Evolutionary conservation across 306 rosid species (phyloP), one percentile per base, ranked within the genome.

Genomic region (barrel medic (Medicago truncatula)): DNA sequence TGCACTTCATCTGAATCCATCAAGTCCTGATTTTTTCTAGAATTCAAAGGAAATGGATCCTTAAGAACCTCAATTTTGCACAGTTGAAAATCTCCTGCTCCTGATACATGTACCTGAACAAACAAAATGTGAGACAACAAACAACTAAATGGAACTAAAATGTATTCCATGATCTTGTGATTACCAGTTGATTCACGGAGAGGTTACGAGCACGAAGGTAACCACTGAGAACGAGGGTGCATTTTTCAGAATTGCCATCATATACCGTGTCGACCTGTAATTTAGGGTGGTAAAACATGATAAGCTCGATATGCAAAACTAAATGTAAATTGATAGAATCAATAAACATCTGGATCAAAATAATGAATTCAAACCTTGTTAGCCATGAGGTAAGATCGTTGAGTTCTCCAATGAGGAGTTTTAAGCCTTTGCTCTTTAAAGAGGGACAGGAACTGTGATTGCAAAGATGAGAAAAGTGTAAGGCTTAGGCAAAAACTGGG

Each of bases 111-210:
- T 76, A 95, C 97, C 99, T 95, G 87, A 49, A 6, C 59, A 62
- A 70, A 82, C 60, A 10, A 13, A 69, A 81, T 83, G 70, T 86
- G 65, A 80, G 81, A 71, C 13, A 81, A 66, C 70, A 62, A 40
- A 36, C 40, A 64, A 52, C 66, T 47, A 74, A 78, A 71, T 23
- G 76, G 38, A 23, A 81, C 56, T 60, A 66, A 23, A 86, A 67
- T 46, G 23, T 46, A 23, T 77, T 46, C 31, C 71, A 65, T 44
- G 83, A 82, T 11, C 23, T 73, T 34, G 49, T 52, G 44, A 63
- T 50, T 89, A 95, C 97, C 97, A 92, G 86, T 83, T 95, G 97
- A 83, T 95, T 92, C 84, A 89, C 99, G 23, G 97, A 89, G 68
- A 95, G 89, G 87, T 56, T 88, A 74, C 60, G 85, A 78, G 84